Evolutionary conservation across 139 green algal species (phyloP).

Genomic region (Volvox africanus): DNA sequence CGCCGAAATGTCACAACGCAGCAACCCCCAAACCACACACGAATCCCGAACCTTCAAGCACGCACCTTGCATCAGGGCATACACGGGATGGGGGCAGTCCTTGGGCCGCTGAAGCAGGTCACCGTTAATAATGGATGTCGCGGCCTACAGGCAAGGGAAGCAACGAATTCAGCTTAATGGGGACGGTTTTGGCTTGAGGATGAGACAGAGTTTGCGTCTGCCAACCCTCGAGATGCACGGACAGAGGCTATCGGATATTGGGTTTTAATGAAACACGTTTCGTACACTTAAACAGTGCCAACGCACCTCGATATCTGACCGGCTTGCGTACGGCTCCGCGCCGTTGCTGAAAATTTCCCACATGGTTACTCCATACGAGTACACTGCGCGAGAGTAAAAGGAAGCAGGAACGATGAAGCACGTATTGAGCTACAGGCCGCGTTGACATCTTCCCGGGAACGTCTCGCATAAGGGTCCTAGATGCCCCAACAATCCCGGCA

Average conservation of each 20-base stretch:
- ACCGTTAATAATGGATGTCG: constrained; percentile 37
- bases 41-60: not conserved
- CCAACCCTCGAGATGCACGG: not conserved
- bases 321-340: constrained; percentile 62
- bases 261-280: not conserved
- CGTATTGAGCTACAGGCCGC: no score
- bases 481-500: no score
- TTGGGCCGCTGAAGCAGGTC: constrained; percentile 52
- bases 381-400: constrained; percentile 55
- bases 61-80: constrained; percentile 60
- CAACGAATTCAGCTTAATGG: not conserved
- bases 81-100: constrained; percentile 62
- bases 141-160: constrained; percentile 45
- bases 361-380: constrained; percentile 68
- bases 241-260: not conserved
- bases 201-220: not conserved
- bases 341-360: constrained; percentile 76
- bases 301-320: constrained; percentile 50
- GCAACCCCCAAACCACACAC: not conserved
- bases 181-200: no score
- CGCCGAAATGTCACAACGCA: not conserved
- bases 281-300: no score
- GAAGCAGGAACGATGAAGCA: no score
- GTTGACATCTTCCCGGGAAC: no score
- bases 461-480: no score